These are phyloP conservation scores for Apiospora aurea DNA, from an alignment of 2,329 filamentous ascomycete species.

Conservation along the genomic window DNA sequence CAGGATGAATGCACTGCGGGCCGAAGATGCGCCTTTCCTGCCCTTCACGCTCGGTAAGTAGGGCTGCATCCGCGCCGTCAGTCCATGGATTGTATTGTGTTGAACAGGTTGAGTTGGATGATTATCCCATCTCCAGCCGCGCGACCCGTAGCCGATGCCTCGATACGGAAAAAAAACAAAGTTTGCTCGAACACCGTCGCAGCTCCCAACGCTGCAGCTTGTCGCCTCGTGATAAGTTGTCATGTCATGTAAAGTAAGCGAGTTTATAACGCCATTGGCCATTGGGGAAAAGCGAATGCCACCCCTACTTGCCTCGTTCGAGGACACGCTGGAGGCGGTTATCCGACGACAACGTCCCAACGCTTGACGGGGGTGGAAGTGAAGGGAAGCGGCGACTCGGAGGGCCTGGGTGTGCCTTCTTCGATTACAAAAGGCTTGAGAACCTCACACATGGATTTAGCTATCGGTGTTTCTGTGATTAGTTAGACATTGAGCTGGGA, in stretches of 20 bases:
- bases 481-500: too few species aligned
- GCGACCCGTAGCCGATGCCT: not conserved
- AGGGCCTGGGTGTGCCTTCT: not conserved
- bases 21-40: constrained; percentile 33
- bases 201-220: not conserved
- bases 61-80: constrained; percentile 28
- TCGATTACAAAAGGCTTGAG: not conserved
- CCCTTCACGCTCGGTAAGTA: constrained; percentile 35
- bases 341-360: not conserved
- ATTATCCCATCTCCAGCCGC: not conserved
- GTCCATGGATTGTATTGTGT: not conserved
- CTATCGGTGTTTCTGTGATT: too few species aligned
- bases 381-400: not conserved
- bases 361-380: too few species aligned
- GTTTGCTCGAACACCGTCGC: not conserved
- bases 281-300: not conserved
- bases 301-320: not conserved
- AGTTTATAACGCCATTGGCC: not conserved
- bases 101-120: not conserved
- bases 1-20: constrained; percentile 33
- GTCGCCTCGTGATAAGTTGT: not conserved
- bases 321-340: not conserved
- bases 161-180: not conserved
- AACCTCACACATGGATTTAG: not conserved
- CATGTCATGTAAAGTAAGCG: not conserved